These are phyloP conservation scores for Eucalyptus leucophloia DNA, from an alignment of 345 rosid genomes.

Conservation along the genomic window DNA sequence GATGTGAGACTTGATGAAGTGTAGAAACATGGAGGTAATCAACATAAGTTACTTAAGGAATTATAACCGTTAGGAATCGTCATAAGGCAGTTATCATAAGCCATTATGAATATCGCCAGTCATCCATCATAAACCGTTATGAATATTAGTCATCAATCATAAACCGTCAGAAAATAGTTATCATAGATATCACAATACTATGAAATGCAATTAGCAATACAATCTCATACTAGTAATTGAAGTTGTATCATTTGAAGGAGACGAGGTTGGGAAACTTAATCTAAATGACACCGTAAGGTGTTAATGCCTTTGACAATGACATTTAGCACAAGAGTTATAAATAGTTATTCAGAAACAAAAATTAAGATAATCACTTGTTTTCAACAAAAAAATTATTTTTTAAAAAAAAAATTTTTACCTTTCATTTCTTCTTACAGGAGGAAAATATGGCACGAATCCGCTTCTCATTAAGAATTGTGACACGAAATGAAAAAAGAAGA, in stretches of 20 bases:
- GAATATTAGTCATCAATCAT: not conserved
- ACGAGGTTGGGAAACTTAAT: not conserved
- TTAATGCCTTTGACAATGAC: not conserved
- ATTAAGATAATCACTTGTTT: not conserved
- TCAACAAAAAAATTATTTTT: too few species aligned
- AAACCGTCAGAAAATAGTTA: too few species aligned
- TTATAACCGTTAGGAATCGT: not conserved
- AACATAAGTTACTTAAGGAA: not conserved
- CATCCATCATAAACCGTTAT: too few species aligned
- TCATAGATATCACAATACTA: not conserved
- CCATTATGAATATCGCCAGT: not conserved
- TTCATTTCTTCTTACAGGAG: not conserved
- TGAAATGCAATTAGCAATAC: not conserved
- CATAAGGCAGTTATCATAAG: not conserved
- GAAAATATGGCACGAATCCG: not conserved
- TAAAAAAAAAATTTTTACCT: too few species aligned
- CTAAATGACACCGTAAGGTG: not conserved
- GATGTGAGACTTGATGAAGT: not conserved
- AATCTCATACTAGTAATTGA: not conserved
- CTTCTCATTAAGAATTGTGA: not conserved
- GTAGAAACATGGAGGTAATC: not conserved
- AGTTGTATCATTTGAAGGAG: not conserved
- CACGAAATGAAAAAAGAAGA: too few species aligned
- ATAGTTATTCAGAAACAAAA: not conserved
- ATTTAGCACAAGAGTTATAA: not conserved